A percentile compares a stretch with the other conserved stretches of the same genome.
phyloP scores from a whole-genome alignment of 257 asterid species.

The Salvia miltiorrhiza region DNA sequence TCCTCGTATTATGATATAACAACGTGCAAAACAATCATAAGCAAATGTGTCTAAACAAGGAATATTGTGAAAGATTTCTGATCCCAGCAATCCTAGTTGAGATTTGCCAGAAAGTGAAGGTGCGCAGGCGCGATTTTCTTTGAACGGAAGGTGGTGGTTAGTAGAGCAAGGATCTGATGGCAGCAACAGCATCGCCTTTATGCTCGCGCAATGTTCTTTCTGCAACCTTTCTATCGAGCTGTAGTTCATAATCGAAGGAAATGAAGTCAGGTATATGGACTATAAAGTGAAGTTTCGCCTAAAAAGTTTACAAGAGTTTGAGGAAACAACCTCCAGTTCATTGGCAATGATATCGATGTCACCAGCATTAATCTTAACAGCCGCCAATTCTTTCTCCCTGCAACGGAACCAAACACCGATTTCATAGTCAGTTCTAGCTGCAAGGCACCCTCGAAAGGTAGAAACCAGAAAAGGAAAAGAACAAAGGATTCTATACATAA shows the following conservation, averaged over 20 bases:
- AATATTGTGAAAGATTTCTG: not conserved
- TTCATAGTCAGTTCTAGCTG: not conserved
- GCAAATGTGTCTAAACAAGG: not conserved
- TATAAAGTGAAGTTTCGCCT: not conserved
- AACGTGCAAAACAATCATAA: not conserved
- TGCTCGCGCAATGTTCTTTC: conserved; percentile 88
- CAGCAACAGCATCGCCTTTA: conserved; percentile 93
- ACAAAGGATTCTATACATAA: not conserved
- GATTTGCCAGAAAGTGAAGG: not conserved
- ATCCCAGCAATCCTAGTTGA: not conserved
- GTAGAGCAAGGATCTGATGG: conserved; percentile 77
- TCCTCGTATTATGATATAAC: not conserved
- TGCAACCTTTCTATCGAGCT: conserved; percentile 89
- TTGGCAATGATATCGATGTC: conserved; percentile 82
- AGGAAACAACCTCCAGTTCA: conserved; percentile 69
- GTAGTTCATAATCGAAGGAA: conserved; percentile 8
- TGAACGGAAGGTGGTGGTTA: not conserved
- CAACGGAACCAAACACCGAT: conserved; percentile 4
- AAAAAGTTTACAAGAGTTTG: not conserved
- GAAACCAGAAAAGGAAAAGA: not conserved
- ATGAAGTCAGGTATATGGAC: not conserved
- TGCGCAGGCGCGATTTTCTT: too few species aligned
- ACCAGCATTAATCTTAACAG: conserved; percentile 83
- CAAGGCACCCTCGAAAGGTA: not conserved
- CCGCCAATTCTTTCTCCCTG: conserved; percentile 93